Base-by-base conservation (phyloP, 2,329 filamentous ascomycete genomes). In the Colletotrichum sp. region DNA sequence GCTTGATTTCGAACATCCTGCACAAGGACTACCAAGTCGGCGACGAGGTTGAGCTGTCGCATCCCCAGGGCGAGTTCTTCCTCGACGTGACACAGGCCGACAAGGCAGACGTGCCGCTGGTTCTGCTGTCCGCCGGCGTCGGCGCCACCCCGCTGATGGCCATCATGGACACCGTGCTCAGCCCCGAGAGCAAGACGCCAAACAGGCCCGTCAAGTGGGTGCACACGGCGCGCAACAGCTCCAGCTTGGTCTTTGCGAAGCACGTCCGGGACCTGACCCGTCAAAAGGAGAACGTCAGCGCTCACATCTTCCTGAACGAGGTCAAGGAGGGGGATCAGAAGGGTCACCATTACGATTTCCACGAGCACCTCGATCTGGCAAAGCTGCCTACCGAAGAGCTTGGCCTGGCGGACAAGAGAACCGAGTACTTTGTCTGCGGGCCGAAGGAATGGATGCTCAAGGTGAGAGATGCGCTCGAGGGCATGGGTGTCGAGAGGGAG, bases 401-500 rank as follows among this genome's bases (percentile, higher is more conserved):
- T n/a, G 91, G 88, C 78, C 81, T 93, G 2, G 84, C 87, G 25
- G 86, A 93, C 78, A 66, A 83, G 1, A 84, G 84, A 58, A 88
- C 94, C 1, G 87, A 92, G 80, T 96, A 95, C 82, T 96, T 91
- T 79, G 85, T 95, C 69, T 96, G 94, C 80, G 94, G 94, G 0
- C 94, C 94, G 0, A 87, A 89, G 75, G 81, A 82, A 9, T 96
- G 95, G 86, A 96, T 96, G 94, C 79, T 88, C 12, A 89, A 91
- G 48, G 85, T 90, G 27, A 86, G 90, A 77, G 83, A 84, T 9
- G 88, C 86, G 78, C 85, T 96, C 72, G 84, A 88, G 78, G 84
- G 80, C 4, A 83, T 86, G 71, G 93, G 93, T 1, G 92, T 95
- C 2, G 83, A 86, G 2, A 83, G 84, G n/a, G 87, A 88, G 34